phyloP scores from a whole-genome alignment of 179 eudicot species.

The Silene vulgaris region DNA sequence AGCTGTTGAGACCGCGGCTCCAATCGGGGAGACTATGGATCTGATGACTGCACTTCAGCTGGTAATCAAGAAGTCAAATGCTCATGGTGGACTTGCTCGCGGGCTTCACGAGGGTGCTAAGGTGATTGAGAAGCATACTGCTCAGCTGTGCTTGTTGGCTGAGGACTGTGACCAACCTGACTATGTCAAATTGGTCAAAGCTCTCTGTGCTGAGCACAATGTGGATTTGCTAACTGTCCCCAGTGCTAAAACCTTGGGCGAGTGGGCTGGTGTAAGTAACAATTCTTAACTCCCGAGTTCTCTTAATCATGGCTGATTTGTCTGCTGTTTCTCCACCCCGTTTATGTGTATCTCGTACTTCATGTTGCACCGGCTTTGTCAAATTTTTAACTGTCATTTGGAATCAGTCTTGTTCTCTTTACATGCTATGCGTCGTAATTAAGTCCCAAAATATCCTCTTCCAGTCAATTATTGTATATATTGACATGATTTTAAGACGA shows the following conservation, averaged over 20 bases:
- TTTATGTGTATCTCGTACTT: not conserved
- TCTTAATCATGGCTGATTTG: not conserved
- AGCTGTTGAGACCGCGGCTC: conserved; percentile 25
- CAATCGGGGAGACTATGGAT: conserved; percentile 35
- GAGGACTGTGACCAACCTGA: conserved; percentile 42
- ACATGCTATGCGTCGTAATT: not conserved
- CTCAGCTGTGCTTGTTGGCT: conserved; percentile 38
- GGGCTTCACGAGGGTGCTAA: conserved; percentile 37
- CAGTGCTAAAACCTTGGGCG: conserved; percentile 38
- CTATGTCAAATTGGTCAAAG: conserved; percentile 34
- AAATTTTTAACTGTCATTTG: too few species aligned
- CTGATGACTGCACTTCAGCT: conserved; percentile 38
- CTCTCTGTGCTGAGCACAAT: conserved; percentile 39
- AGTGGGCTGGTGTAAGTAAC: conserved; percentile 38
- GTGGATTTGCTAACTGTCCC: conserved; percentile 35
- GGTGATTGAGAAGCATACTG: conserved; percentile 38
- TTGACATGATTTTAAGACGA: not conserved
- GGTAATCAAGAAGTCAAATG: conserved; percentile 32
- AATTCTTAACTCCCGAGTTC: not conserved
- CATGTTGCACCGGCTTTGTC: not conserved
- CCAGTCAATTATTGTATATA: not conserved
- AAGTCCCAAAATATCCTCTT: not conserved
- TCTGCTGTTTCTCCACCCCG: not conserved
- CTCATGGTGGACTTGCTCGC: conserved; percentile 39
- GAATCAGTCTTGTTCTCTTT: not conserved